phyloP scores from a whole-genome alignment of 306 rosid species.

The Pyrus betulifolia region DNA sequence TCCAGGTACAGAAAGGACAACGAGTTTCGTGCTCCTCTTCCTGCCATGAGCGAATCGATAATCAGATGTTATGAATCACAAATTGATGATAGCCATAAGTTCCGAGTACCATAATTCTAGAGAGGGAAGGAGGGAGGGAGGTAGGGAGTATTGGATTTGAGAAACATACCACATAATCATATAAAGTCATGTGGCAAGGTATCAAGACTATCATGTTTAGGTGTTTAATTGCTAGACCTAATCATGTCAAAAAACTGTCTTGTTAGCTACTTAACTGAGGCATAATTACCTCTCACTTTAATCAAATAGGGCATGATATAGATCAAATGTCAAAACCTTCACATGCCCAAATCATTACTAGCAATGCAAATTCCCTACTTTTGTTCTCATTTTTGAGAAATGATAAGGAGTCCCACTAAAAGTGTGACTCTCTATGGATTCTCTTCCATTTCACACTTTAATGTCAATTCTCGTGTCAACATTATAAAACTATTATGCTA shows the following conservation, averaged over 20 bases:
- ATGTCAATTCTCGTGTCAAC: no score
- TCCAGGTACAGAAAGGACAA: not conserved
- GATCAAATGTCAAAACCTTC: slow-evolving; percentile 19
- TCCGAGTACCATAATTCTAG: not conserved
- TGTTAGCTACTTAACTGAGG: slow-evolving; percentile 4
- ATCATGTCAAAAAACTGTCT: slow-evolving; percentile 10
- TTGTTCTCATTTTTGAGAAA: not conserved
- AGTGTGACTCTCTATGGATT: no score
- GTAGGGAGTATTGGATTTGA: not conserved
- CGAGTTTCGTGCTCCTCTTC: not conserved
- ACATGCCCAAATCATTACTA: slow-evolving; percentile 14
- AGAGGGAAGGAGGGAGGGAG: not conserved
- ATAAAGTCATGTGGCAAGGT: slow-evolving; percentile 23
- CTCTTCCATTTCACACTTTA: no score
- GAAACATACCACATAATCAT: slow-evolving; percentile 26
- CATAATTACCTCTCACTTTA: slow-evolving; percentile 9
- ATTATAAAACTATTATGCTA: no score
- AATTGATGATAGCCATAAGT: not conserved
- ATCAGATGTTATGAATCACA: not conserved
- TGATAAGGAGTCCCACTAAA: no score
- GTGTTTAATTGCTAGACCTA: slow-evolving; percentile 10
- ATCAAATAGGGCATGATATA: not conserved
- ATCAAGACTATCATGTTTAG: slow-evolving; percentile 14
- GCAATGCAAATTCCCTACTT: not conserved
- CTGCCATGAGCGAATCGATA: not conserved